phyloP scores from a whole-genome alignment of 352 stramenopile species.

The Aphanomyces cochlioides region DNA sequence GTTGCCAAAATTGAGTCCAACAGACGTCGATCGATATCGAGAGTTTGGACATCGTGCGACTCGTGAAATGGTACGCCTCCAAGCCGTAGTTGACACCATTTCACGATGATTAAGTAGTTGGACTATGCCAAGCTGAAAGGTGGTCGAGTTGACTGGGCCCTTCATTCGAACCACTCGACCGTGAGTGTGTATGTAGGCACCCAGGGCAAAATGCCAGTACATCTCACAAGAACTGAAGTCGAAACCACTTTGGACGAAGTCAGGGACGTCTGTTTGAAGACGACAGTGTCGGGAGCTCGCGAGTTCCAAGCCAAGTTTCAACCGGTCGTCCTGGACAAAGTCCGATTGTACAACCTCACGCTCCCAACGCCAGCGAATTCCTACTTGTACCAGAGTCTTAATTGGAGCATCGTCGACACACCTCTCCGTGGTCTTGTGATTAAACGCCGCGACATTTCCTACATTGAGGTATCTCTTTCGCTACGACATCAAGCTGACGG shows the following conservation, averaged over 20 bases:
- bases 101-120: background rate
- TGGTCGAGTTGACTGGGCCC: background rate
- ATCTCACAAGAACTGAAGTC: background rate
- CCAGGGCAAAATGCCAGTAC: background rate
- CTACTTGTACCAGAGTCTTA: background rate
- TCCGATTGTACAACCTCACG: background rate
- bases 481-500: too few species aligned
- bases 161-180: background rate
- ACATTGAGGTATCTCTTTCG: too few species aligned
- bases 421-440: too few species aligned
- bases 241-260: background rate
- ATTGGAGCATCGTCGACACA: background rate
- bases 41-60: too few species aligned
- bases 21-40: too few species aligned
- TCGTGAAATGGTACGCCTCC: too few species aligned
- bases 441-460: too few species aligned
- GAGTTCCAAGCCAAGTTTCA: background rate
- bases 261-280: background rate
- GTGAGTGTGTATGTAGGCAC: background rate
- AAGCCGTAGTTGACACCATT: too few species aligned
- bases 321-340: background rate
- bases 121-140: background rate
- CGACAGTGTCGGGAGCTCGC: too few species aligned
- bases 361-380: background rate
- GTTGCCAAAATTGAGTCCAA: too few species aligned